These are phyloP conservation scores for Melaleuca alternifolia DNA, from an alignment of 345 rosid species.

Conservation along the genomic window DNA sequence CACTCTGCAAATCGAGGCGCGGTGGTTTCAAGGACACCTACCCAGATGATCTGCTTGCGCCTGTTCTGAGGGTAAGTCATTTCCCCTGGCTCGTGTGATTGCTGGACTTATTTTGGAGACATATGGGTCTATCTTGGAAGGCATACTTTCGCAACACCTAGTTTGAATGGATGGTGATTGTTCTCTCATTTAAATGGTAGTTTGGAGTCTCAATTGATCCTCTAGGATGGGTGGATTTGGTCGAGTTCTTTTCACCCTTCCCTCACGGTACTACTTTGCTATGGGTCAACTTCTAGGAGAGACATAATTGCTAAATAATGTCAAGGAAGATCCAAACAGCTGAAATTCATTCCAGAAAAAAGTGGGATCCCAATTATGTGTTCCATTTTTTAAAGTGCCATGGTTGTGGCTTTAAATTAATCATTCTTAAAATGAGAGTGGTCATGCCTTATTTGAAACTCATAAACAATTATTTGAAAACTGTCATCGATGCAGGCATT, in stretches of 20 bases:
- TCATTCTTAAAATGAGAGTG: not conserved
- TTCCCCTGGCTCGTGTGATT: not conserved
- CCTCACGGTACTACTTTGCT: too few relatives aligned
- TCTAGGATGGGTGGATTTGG: not conserved
- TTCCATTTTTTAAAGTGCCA: not conserved
- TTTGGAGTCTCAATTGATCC: not conserved
- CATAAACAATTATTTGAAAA: not conserved
- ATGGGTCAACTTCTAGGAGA: too few relatives aligned
- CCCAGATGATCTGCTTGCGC: slow-evolving; percentile 81
- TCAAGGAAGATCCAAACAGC: not conserved
- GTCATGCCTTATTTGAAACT: not conserved
- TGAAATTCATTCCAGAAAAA: not conserved
- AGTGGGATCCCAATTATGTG: not conserved
- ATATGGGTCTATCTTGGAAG: not conserved
- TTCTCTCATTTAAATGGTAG: not conserved
- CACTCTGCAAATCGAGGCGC: slow-evolving; percentile 73
- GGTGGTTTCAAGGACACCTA: slow-evolving; percentile 90
- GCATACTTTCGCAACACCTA: not conserved
- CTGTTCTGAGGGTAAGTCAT: slow-evolving; percentile 56
- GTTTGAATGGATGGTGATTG: not conserved
- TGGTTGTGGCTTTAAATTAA: not conserved
- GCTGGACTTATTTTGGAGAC: not conserved
- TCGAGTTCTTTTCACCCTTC: too few relatives aligned
- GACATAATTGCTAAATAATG: not conserved
- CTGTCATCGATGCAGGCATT: slow-evolving; percentile 43